phyloP scores from a whole-genome alignment of 2,329 filamentous ascomycete species.

The Diaporthe ilicicola region DNA sequence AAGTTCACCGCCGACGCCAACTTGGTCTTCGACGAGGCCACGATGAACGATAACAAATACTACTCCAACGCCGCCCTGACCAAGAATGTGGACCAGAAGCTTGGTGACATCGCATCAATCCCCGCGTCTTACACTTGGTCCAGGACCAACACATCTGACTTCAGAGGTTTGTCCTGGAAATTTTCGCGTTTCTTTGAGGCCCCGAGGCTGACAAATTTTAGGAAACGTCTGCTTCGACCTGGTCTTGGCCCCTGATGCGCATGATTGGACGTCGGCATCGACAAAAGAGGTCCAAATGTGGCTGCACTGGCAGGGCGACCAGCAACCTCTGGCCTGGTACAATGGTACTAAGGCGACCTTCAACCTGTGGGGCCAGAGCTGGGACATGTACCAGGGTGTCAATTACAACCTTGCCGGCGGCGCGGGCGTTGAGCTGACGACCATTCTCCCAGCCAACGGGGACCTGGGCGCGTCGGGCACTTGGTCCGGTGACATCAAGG shows the following conservation, averaged over 20 bases:
- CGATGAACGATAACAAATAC: constrained; percentile 27
- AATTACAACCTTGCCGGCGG: constrained; percentile 26
- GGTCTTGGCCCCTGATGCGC: constrained; percentile 6
- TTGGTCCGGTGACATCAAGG: constrained; percentile 26
- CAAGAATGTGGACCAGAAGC: constrained; percentile 16
- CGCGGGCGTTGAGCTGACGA: constrained; percentile 21
- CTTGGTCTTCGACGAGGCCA: constrained; percentile 21
- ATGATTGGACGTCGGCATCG: constrained; percentile 23
- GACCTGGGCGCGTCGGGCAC: constrained; percentile 17
- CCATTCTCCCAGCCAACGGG: constrained; percentile 1
- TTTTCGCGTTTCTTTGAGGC: too few relatives aligned
- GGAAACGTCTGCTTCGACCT: constrained; percentile 23
- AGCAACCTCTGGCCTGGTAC: constrained; percentile 25
- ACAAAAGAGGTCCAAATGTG: constrained; percentile 29
- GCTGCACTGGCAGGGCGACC: constrained; percentile 27
- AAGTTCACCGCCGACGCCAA: constrained; percentile 28
- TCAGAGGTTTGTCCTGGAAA: background rate
- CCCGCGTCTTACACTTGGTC: constrained; percentile 26
- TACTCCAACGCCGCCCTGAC: constrained; percentile 26
- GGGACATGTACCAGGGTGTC: constrained; percentile 28
- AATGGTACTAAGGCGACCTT: constrained; percentile 27
- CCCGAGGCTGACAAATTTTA: background rate
- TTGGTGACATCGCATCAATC: constrained; percentile 18
- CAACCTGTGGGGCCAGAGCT: constrained; percentile 23
- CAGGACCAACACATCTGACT: constrained; percentile 23